These are phyloP conservation scores for Pisolithus marmoratus DNA, from an alignment of 768 basidiomycete genomes.

Conservation along the genomic window DNA sequence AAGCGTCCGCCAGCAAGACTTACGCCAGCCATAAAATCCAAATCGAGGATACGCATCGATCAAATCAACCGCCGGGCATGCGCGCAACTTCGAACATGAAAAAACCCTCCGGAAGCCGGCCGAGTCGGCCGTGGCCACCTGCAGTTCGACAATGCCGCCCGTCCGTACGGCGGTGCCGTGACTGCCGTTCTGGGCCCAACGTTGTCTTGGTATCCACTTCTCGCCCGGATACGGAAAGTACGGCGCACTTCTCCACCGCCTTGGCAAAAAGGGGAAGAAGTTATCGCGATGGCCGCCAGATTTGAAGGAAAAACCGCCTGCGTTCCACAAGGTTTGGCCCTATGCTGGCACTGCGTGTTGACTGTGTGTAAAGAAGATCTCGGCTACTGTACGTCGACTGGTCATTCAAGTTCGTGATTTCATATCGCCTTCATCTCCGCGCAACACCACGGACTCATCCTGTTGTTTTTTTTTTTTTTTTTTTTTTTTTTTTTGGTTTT, in stretches of 20 bases:
- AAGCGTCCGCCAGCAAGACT: conserved; percentile 10
- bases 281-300: not conserved
- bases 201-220: too few relatives aligned
- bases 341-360: too few relatives aligned
- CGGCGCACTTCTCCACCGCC: too few relatives aligned
- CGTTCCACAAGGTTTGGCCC: not conserved
- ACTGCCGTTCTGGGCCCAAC: not conserved
- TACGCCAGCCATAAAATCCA: too few relatives aligned
- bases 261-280: too few relatives aligned
- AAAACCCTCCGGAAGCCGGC: not conserved
- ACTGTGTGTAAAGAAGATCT: not conserved
- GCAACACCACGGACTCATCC: conserved; percentile 18
- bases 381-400: conserved; percentile 7
- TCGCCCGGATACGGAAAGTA: too few relatives aligned
- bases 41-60: too few relatives aligned
- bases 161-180: not conserved
- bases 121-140: too few relatives aligned
- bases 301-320: not conserved
- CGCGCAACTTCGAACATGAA: not conserved
- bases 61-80: not conserved
- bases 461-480: not conserved
- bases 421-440: conserved; percentile 27
- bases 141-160: not conserved
- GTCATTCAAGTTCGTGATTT: not conserved
- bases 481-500: too few relatives aligned